Evolutionary conservation across 108 stramenopile species (phyloP), one percentile per base, ranked within the genome.

Genomic region (Heterococcus sp.): DNA sequence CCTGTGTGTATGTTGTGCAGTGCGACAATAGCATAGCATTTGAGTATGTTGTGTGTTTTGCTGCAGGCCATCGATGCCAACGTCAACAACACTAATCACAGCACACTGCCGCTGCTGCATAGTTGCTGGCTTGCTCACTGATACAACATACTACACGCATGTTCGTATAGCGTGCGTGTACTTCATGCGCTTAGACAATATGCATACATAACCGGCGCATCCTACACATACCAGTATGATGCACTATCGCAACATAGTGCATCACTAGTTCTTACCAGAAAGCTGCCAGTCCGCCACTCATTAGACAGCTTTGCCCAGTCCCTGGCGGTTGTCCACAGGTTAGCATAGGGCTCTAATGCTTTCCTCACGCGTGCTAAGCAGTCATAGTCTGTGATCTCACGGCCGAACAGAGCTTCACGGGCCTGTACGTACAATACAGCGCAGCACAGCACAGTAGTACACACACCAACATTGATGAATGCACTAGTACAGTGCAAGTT

Each of bases 391-490:
- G 90, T 91, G 46, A 58, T 46, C 32, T 88, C 75, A 4, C 66
- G 66, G 37, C 85, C 89, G 58, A 91, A 91, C n/a, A 91, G 69
- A 0, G 40, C 78, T 34, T 90, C 91, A 27, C 91, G 86, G 1
- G 87, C 78, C 76, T 91, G 89, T 85, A 89, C 90, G n/a, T 82
- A 72, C 33, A 72, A 75, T n/a, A n/a, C n/a, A n/a, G n/a, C n/a
- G n/a, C n/a, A n/a, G n/a, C n/a, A n/a, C n/a, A n/a, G n/a, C n/a
- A 58, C 46, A 58, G 46, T 58, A 21, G 21, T 8, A 8, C 21
- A 58, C 46, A 58, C 46, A 8, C 14, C 21, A 14, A 8, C 46
- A 58, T 58, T 58, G 14, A 58, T 58, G 46, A 58, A 58, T 21
- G 46, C 46, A 58, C 21, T 21, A 58, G 46, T 14, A 21, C 46